These are phyloP conservation scores for Lagenidium sp. DNA, from an alignment of 352 stramenopile genomes.

Conservation along the genomic window DNA sequence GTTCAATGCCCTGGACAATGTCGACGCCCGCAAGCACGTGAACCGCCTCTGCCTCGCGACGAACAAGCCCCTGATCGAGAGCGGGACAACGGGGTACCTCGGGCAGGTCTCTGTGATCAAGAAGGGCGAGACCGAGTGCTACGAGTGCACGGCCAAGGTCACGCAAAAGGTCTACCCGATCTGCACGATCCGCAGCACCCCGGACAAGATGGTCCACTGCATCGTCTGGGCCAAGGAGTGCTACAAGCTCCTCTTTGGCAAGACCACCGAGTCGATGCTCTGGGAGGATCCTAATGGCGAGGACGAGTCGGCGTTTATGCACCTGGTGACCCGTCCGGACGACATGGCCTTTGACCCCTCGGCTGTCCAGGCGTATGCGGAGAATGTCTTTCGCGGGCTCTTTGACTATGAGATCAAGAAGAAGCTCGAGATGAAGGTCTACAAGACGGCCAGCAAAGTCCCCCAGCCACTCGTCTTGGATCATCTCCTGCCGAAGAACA, in stretches of 20 bases:
- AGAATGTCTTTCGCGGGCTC: slow-evolving; percentile 78
- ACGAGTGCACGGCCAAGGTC: slow-evolving; percentile 96
- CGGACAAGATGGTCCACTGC: slow-evolving; percentile 99
- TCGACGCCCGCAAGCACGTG: slow-evolving; percentile 97
- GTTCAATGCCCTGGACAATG: slow-evolving; percentile 99
- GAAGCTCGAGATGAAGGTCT: slow-evolving; percentile 93
- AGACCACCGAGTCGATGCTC: slow-evolving; percentile 91
- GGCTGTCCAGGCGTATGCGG: slow-evolving; percentile 54
- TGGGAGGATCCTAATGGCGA: slow-evolving; percentile 82
- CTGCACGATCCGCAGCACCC: slow-evolving; percentile 99
- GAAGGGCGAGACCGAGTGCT: slow-evolving; percentile 97
- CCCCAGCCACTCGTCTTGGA: slow-evolving; percentile 74
- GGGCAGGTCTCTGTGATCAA: slow-evolving; percentile 98
- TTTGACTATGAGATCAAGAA: slow-evolving; percentile 97
- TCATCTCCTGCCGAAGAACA: slow-evolving; percentile 45
- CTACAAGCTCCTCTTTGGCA: slow-evolving; percentile 85
- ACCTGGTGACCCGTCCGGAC: slow-evolving; percentile 37
- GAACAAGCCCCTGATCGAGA: slow-evolving; percentile 91
- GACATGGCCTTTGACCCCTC: slow-evolving; percentile 30
- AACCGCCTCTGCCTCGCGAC: slow-evolving; percentile 97
- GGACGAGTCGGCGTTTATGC: slow-evolving; percentile 84
- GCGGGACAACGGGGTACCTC: slow-evolving; percentile 97
- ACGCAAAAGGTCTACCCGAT: slow-evolving; percentile 99
- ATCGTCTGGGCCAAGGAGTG: slow-evolving; percentile 98
- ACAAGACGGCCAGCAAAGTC: slow-evolving; percentile 92